These are phyloP conservation scores for Trypanosoma lewisi DNA, from an alignment of 208 protist species.

Conservation along the genomic window DNA sequence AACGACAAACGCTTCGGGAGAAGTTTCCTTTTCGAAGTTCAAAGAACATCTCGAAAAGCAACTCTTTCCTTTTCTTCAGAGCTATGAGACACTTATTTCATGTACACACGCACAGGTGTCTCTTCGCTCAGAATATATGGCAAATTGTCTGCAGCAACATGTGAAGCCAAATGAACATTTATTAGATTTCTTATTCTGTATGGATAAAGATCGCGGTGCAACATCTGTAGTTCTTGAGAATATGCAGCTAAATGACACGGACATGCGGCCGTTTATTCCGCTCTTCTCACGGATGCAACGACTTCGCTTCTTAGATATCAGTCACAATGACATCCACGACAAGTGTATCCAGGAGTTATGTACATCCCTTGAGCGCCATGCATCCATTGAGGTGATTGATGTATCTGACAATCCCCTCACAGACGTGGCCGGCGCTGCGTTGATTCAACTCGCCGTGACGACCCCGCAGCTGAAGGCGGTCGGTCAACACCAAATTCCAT, in stretches of 20 bases:
- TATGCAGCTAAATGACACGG: constrained; percentile 43
- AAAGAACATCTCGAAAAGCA: constrained; percentile 31
- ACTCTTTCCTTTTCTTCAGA: constrained; percentile 30
- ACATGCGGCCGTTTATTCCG: constrained; percentile 29
- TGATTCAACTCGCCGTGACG: constrained; percentile 40
- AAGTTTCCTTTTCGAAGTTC: constrained; percentile 36
- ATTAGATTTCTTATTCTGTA: constrained; percentile 25
- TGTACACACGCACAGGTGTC: constrained; percentile 28
- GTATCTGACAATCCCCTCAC: constrained; percentile 63
- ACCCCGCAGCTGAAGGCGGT: constrained; percentile 36
- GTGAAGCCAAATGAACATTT: constrained; percentile 46
- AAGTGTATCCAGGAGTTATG: constrained; percentile 26
- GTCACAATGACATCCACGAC: constrained; percentile 54
- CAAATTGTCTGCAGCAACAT: constrained; percentile 39
- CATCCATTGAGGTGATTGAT: constrained; percentile 40
- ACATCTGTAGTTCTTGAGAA: constrained; percentile 33
- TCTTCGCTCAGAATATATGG: constrained; percentile 61
- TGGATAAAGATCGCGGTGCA: constrained; percentile 15
- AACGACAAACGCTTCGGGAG: neutral
- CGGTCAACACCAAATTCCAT: constrained; percentile 32
- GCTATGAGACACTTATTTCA: constrained; percentile 30
- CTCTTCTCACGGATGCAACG: constrained; percentile 54
- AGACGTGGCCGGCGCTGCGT: constrained; percentile 23
- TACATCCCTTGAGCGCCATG: constrained; percentile 34
- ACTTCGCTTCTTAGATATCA: constrained; percentile 55